Conservation (phyloP, 2,329 filamentous ascomycete species). For the Trichoderma pleuroti region DNA sequence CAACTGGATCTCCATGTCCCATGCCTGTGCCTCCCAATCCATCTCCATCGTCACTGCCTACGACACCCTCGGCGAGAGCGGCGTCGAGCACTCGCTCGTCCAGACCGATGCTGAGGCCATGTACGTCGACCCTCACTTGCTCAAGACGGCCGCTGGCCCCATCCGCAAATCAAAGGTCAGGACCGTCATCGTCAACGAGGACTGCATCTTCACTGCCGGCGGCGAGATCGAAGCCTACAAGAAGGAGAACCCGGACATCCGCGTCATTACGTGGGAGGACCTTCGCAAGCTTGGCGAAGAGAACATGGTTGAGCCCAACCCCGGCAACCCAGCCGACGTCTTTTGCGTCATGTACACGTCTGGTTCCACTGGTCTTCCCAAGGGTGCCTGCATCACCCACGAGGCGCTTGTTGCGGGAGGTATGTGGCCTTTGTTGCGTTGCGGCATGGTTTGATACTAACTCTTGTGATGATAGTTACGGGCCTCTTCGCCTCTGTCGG, state of each 20-base stretch:
- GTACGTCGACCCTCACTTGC: conserved; percentile 79
- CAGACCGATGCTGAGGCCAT: conserved; percentile 79
- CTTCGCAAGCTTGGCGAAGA: conserved; percentile 58
- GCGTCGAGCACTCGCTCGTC: conserved; percentile 78
- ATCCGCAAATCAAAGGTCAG: conserved; percentile 56
- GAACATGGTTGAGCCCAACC: conserved; percentile 66
- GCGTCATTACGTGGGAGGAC: conserved; percentile 53
- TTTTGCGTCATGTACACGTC: conserved; percentile 88
- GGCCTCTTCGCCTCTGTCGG: conserved; percentile 77
- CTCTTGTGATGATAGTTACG: conserved; percentile 51
- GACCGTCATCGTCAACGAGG: conserved; percentile 61
- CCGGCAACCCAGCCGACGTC: conserved; percentile 70
- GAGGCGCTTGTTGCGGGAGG: conserved; percentile 71
- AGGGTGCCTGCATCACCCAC: conserved; percentile 82
- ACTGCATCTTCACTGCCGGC: conserved; percentile 48
- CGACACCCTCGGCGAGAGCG: conserved; percentile 82
- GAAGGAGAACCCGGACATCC: conserved; percentile 52
- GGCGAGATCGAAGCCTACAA: conserved; percentile 55
- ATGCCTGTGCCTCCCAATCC: conserved; percentile 75
- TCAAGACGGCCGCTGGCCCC: conserved; percentile 56
- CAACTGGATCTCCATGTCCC: conserved; percentile 80
- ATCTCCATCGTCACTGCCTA: conserved; percentile 92
- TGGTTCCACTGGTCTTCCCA: conserved; percentile 82
- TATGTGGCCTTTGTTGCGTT: conserved; percentile 32
- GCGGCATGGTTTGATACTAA: not conserved